These are phyloP conservation scores for Magnolia sinica DNA, from an alignment of 164 flowering plant genomes.

Conservation along the genomic window DNA sequence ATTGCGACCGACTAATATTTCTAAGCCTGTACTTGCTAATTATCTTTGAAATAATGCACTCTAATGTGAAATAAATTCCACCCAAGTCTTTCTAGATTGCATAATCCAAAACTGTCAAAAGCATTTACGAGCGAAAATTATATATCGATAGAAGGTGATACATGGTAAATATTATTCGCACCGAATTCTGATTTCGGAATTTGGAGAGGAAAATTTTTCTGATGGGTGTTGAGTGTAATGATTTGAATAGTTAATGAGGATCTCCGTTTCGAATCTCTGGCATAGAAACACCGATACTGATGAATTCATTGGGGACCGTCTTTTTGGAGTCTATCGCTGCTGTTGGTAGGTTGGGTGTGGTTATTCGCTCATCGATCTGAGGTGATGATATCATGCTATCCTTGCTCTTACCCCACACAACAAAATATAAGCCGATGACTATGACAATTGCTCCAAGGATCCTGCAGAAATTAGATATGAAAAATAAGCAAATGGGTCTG, in stretches of 20 bases:
- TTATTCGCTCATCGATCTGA: background rate
- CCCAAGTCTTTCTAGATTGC: too few species aligned
- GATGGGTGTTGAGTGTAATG: background rate
- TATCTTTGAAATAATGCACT: too few species aligned
- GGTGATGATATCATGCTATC: conserved; percentile 17
- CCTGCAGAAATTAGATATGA: conserved; percentile 18
- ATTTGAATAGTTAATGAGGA: background rate
- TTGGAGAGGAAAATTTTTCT: background rate
- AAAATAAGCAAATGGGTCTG: too few species aligned
- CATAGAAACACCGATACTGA: background rate
- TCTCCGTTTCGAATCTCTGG: background rate
- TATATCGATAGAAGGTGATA: background rate
- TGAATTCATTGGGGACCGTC: background rate
- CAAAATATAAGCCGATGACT: conserved; percentile 49
- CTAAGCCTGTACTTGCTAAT: too few species aligned
- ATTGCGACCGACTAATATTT: too few species aligned
- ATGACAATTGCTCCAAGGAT: conserved; percentile 49
- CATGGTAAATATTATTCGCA: background rate
- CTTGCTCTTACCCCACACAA: conserved; percentile 67
- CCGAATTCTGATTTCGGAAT: background rate
- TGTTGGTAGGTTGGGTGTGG: background rate
- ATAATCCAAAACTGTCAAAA: too few species aligned
- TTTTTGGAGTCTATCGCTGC: background rate
- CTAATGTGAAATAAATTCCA: too few species aligned
- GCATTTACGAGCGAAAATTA: background rate